Evolutionary conservation across 345 rosid genomes (phyloP), one percentile per base, ranked within the genome.

Genomic region (Gossypium thurberi): DNA sequence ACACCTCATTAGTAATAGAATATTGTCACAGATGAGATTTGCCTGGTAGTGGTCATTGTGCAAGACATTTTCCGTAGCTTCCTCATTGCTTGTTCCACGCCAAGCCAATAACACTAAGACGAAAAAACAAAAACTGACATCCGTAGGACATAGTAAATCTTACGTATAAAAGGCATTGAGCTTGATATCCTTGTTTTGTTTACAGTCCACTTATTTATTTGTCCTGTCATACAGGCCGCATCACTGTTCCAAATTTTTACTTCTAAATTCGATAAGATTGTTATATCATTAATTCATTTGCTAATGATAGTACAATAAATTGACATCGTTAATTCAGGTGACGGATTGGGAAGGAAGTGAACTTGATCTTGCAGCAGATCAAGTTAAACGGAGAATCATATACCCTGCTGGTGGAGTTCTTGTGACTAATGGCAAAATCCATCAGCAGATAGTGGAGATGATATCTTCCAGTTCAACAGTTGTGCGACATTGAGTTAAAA

Each of bases 301-400:
- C 42, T 58, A 71, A 58, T 15, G 4, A 14, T n/a, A n/a, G 66
- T 20, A 12, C 8, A 71, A 53, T 60, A 21, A 73, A 21, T 47
- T 67, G 57, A 52, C 18, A 8, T 67, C 9, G 6, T 70, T 56
- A 72, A 25, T 66, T 28, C 81, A 89, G 93, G 91, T 89, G 69
- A 84, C 84, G 8, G 93, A 89, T 78, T 89, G 93, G 91, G 73
- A 79, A 80, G 91, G 91, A 33, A 76, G 48, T 51, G 71, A 75
- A 61, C 71, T 89, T 70, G 84, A 85, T 77, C 79, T 87, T 50
- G 79, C 78, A 5, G 89, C 79, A 11, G 91, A 89, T 78, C 65
- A 74, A 75, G 80, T 70, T 20, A 87, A 78, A 66, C 73, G 89
- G 56, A 78, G 91, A 62, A 83, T 75, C 56, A 48, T 87, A 77